Evolutionary conservation across 805 yeast species (phyloP).

Genomic region (Saturnispora galanensis): DNA sequence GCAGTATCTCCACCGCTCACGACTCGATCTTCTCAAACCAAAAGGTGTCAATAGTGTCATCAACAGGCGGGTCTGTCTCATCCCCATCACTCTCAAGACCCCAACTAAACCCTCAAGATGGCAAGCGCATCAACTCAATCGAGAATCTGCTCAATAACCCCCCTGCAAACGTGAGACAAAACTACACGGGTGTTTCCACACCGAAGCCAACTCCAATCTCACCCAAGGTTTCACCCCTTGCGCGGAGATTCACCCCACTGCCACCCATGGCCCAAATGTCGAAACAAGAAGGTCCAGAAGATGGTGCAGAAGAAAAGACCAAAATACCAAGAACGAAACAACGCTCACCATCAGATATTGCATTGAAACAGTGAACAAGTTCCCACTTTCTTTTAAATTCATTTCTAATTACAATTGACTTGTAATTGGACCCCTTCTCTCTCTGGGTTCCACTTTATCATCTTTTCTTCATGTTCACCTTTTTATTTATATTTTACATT

Average conservation of each 20-base stretch:
- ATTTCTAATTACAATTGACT: not conserved
- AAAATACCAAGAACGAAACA: not conserved
- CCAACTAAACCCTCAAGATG: too few species aligned
- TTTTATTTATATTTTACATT: too few species aligned
- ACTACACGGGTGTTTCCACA: too few species aligned
- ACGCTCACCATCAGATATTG: slow-evolving; percentile 1
- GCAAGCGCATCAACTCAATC: too few species aligned
- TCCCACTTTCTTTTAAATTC: not conserved
- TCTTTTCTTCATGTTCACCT: too few species aligned
- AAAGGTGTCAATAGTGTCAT: not conserved
- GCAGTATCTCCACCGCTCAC: not conserved
- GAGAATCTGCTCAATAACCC: too few species aligned
- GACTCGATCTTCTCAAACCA: slow-evolving; percentile 6
- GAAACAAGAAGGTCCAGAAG: not conserved
- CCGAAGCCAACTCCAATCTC: too few species aligned
- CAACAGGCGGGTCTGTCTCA: not conserved
- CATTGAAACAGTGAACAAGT: not conserved
- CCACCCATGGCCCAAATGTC: too few species aligned
- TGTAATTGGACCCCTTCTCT: too few species aligned
- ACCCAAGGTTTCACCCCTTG: not conserved
- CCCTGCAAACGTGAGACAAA: too few species aligned
- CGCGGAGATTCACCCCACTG: too few species aligned
- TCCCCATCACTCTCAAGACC: not conserved
- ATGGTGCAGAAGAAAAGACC: not conserved
- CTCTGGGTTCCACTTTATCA: too few species aligned